Conservation (phyloP, 345 rosid species). For the Acer negundo region DNA sequence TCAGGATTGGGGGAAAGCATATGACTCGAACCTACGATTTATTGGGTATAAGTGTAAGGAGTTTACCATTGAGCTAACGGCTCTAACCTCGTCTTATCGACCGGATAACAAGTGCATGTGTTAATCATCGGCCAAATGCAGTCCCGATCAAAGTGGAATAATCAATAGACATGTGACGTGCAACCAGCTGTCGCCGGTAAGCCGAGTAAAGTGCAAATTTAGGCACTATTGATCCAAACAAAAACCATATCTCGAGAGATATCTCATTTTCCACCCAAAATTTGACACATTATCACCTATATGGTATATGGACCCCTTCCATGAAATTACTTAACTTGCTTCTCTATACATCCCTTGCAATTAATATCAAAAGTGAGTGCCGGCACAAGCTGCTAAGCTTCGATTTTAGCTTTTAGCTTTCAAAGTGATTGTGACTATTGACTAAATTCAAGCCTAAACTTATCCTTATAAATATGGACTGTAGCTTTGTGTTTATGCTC, state of each 20-base stretch:
- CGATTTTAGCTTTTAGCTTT: not conserved
- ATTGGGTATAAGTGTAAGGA: too few relatives aligned
- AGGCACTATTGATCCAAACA: slow-evolving; percentile 30
- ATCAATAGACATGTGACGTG: not conserved
- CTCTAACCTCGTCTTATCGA: too few relatives aligned
- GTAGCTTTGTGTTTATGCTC: slow-evolving; percentile 1
- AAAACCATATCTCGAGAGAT: slow-evolving; percentile 32
- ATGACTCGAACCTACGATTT: too few relatives aligned
- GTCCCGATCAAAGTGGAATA: not conserved
- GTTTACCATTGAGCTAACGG: too few relatives aligned
- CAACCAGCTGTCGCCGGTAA: slow-evolving; percentile 13
- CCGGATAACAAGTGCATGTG: too few relatives aligned
- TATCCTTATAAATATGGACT: slow-evolving; percentile 28
- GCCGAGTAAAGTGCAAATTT: slow-evolving; percentile 30
- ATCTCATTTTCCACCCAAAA: slow-evolving; percentile 25
- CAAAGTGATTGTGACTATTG: slow-evolving; percentile 26
- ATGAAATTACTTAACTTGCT: not conserved
- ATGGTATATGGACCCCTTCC: slow-evolving; percentile 8
- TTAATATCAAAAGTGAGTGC: slow-evolving; percentile 35
- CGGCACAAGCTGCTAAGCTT: slow-evolving; percentile 33
- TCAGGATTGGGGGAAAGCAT: too few relatives aligned
- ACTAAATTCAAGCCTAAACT: slow-evolving; percentile 29
- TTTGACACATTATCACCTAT: slow-evolving; percentile 28
- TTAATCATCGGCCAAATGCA: not conserved
- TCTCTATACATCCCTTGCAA: not conserved